Evolutionary conservation across 805 yeast species (phyloP), one percentile per base, ranked within the genome.

Genomic region (Danielozyma ontarioensis): DNA sequence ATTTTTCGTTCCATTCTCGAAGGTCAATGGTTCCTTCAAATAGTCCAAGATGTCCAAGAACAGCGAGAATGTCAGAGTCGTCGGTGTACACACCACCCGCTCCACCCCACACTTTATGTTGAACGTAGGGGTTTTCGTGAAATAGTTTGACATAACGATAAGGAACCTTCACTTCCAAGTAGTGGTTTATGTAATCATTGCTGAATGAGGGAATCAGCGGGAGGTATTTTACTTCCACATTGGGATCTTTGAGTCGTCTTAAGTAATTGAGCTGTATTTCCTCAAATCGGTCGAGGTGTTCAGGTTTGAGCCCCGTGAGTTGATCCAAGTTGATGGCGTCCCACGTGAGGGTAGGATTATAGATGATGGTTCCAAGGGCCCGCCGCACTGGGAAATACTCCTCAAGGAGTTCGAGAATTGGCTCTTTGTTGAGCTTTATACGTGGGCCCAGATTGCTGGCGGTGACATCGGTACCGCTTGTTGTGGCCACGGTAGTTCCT

Each of bases 71-170:
- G 55, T 90, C 96, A 1, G 95, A 83, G 55, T 90, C 98, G 57
- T 93, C 97, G 0, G 97, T 85, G 57, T 90, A 93, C 1, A 93
- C 67, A 28, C 89, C 95, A 2, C 89, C 74, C 10, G 51, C 51
- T 2, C 72, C 72, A 2, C 98, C 98, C 97, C 97, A 90, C 2
- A 88, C 42, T 29, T 73, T 70, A 32, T 77, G 62, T 23, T 46
- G 50, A 13, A 36, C 34, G 4, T 46, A 41, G 3, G 48, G 47
- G 4, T 38, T 37, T 19, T 81, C 74, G 19, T 58, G 48, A 27
- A 65, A 59, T 5, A 58, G 48, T 29, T 57, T 54, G 29, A 73
- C 51, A 44, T 59, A 68, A 28, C 64, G 39, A 34, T 54, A 52
- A n/a, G 85, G 76, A 11, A 82, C 67, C 36, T 76, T 68, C 17